Conservation (phyloP, 192 early-diverging fungal genomes). For the Helicostylum pulchrum region DNA sequence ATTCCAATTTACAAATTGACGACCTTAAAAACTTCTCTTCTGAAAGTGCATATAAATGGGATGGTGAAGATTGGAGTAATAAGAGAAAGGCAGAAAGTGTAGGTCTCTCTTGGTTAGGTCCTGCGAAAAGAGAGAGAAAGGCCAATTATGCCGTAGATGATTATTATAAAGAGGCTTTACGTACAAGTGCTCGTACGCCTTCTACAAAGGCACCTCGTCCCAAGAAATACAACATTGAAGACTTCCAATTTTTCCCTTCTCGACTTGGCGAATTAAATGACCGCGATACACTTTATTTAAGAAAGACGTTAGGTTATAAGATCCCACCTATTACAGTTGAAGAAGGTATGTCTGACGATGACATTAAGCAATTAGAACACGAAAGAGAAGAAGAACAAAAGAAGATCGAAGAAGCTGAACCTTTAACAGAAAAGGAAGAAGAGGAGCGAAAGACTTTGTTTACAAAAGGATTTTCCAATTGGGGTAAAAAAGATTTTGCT, state of each 20-base stretch:
- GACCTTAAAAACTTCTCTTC: conserved; percentile 90
- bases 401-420: conserved; percentile 83
- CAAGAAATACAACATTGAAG: conserved; percentile 65
- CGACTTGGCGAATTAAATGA: conserved; percentile 78
- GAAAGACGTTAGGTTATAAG: conserved; percentile 72
- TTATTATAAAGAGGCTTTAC: conserved; percentile 87
- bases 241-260: conserved; percentile 92
- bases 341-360: conserved; percentile 25
- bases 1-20: conserved; percentile 85
- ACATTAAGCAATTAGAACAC: conserved; percentile 51
- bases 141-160: conserved; percentile 89
- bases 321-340: conserved; percentile 47
- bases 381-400: conserved; percentile 74
- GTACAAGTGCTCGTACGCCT: conserved; percentile 56
- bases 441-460: conserved; percentile 69
- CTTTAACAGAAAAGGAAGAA: conserved; percentile 85
- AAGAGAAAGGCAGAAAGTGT: conserved; percentile 59
- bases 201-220: conserved; percentile 57
- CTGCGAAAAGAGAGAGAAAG: conserved; percentile 91
- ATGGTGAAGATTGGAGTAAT: conserved; percentile 92
- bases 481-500: conserved; percentile 88
- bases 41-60: conserved; percentile 89
- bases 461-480: conserved; percentile 80
- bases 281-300: conserved; percentile 73
- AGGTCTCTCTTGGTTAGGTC: conserved; percentile 86